These are phyloP conservation scores for Vachellia collinsii DNA, from an alignment of 306 rosid genomes.

Conservation along the genomic window DNA sequence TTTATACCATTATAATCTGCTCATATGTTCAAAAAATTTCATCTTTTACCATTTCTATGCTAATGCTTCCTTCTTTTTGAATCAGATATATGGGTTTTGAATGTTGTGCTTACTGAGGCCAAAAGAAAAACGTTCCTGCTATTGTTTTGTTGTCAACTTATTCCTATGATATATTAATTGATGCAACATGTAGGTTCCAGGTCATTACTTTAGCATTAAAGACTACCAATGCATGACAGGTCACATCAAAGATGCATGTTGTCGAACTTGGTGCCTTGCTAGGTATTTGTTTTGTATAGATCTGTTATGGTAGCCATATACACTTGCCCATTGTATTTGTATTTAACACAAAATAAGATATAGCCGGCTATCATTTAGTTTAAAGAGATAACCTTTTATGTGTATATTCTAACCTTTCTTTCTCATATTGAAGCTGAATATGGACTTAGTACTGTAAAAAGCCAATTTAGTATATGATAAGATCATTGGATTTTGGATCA, in stretches of 20 bases:
- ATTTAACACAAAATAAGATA: background rate
- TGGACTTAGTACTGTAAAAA: no score
- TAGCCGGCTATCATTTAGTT: background rate
- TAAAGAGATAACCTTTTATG: background rate
- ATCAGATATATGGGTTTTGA: slow-evolving; percentile 29
- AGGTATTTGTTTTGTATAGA: slow-evolving; percentile 47
- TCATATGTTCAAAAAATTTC: no score
- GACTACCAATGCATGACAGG: slow-evolving; percentile 73
- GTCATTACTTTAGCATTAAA: slow-evolving; percentile 81
- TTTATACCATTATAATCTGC: no score
- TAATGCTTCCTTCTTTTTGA: slow-evolving; percentile 36
- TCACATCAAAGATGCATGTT: slow-evolving; percentile 77
- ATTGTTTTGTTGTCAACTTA: slow-evolving; percentile 15
- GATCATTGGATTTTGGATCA: no score
- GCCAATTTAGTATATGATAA: no score
- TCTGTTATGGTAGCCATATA: slow-evolving; percentile 19
- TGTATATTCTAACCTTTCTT: background rate
- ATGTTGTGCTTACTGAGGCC: background rate
- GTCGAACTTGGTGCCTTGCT: slow-evolving; percentile 91
- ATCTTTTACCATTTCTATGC: slow-evolving; percentile 69
- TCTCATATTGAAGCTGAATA: no score
- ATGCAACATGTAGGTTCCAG: slow-evolving; percentile 58
- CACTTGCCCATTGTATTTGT: slow-evolving; percentile 1
- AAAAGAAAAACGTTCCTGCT: no score
- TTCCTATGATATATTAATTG: slow-evolving; percentile 19